Evolutionary conservation across 805 yeast genomes (phyloP).

Genomic region (Ogataea chonburiensis): DNA sequence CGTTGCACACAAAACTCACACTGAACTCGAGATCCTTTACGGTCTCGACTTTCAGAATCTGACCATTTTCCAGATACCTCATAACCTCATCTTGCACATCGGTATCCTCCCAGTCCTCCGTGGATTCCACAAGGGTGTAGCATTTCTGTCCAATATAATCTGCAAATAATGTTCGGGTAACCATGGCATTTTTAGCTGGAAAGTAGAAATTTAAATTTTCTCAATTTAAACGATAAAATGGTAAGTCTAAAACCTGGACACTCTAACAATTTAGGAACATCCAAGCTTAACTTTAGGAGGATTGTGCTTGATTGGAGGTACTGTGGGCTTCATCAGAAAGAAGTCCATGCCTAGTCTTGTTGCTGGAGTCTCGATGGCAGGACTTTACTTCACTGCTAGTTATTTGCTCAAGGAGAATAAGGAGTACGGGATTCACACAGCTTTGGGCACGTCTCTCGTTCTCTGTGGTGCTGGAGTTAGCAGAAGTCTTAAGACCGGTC

Average conservation of each 20-base stretch:
- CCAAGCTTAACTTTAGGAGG: slow-evolving; percentile 31
- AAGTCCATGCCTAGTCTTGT: slow-evolving; percentile 76
- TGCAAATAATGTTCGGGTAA: slow-evolving; percentile 15
- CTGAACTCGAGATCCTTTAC: slow-evolving; percentile 4
- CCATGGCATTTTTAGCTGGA: slow-evolving; percentile 10
- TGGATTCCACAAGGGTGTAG: slow-evolving; percentile 15
- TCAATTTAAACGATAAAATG: slow-evolving; percentile 6
- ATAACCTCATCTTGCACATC: background rate
- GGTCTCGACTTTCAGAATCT: background rate
- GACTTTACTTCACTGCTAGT: slow-evolving; percentile 66
- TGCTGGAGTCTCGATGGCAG: slow-evolving; percentile 67
- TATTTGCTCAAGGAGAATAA: slow-evolving; percentile 70
- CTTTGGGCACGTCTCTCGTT: slow-evolving; percentile 66
- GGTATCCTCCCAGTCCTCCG: background rate
- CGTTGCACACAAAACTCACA: slow-evolving; percentile 16
- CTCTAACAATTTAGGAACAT: slow-evolving; percentile 26
- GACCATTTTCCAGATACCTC: background rate
- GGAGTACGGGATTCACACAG: slow-evolving; percentile 79
- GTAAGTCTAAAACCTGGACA: slow-evolving; percentile 6
- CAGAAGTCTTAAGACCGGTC: slow-evolving; percentile 52
- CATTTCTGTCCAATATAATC: slow-evolving; percentile 12
- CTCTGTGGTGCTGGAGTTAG: slow-evolving; percentile 71
- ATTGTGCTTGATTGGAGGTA: slow-evolving; percentile 33
- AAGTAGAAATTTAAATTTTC: background rate
- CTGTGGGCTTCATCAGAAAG: slow-evolving; percentile 45